Evolutionary conservation across 83 land plant species (phyloP), one percentile per base, ranked within the genome.

Genomic region (Isoetes engelmannii): DNA sequence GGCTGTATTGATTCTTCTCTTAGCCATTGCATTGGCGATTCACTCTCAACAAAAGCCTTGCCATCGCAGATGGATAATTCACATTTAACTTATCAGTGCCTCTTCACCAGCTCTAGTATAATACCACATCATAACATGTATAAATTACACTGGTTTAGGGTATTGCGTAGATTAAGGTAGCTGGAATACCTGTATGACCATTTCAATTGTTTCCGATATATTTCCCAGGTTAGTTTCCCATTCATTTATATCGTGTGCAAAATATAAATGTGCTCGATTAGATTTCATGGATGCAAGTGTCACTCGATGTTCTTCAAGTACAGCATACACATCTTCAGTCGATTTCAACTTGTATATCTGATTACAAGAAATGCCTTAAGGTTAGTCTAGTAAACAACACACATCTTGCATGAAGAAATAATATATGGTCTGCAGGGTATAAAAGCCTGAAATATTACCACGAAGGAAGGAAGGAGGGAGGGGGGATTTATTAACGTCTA

Each of bases 281-380:
- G 73, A n/a, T 51, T 69, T 69, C 78, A 75, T 75, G 10, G 78
- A 75, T 49, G 78, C 69, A 10, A 75, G 50, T 37, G 73, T 60
- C 28, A 75, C 65, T 59, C 78, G 69, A 50, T 75, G 74, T 47
- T 75, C 78, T 54, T 75, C 78, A 6, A 75, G 59, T 17, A 69
- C 53, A 37, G 73, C 65, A 61, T 48, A 75, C 4, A 75, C 10
- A 7, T 75, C 78, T 42, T 75, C 78, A 49, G 78, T 75, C 17
- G 74, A 58, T 44, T 63, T 69, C 18, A 75, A n/a, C 43, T 70
- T 75, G 65, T 69, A 70, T 4, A 75, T 70, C 78, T 75, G 75
- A 68, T 12, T 42, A 6, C 3, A 7, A 20, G 41, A 2, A 45
- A 4, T 70, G 4, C 19, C 15, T 42, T 5, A 18, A 20, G 21